phyloP scores from a whole-genome alignment of 148 eudicot species.

The Vaccinium darrowii region DNA sequence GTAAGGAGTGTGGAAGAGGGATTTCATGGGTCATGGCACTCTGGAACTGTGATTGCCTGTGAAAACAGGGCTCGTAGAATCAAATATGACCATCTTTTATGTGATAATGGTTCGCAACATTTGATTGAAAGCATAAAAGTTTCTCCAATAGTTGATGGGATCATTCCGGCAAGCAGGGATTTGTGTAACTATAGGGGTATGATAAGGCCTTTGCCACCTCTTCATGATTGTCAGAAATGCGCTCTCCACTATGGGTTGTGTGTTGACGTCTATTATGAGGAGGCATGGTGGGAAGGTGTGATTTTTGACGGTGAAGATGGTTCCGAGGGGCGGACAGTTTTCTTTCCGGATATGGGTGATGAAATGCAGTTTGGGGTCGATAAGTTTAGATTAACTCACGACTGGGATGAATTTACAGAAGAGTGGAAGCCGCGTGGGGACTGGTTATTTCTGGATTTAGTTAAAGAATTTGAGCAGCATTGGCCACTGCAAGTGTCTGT shows the following conservation, averaged over 20 bases:
- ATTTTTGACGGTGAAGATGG: conserved; percentile 52
- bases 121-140: conserved; percentile 43
- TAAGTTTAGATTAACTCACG: conserved; percentile 49
- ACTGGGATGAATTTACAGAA: conserved; percentile 67
- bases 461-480: conserved; percentile 40
- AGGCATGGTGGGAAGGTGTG: conserved; percentile 99
- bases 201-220: conserved; percentile 62
- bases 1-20: conserved; percentile 85
- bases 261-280: conserved; percentile 62
- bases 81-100: conserved; percentile 47
- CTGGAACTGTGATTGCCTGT: conserved; percentile 41
- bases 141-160: conserved; percentile 43
- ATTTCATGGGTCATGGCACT: conserved; percentile 82
- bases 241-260: conserved; percentile 58
- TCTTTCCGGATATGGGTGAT: conserved; percentile 94
- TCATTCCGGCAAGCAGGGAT: neutral
- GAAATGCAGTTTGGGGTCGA: conserved; percentile 27
- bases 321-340: conserved; percentile 43
- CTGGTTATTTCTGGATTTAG: conserved; percentile 73
- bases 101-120: conserved; percentile 29
- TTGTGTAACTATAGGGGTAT: conserved; percentile 29
- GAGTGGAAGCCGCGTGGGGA: conserved; percentile 68
- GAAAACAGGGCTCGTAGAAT: conserved; percentile 32
- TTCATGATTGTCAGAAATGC: conserved; percentile 8
- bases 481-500: conserved; percentile 56